Evolutionary conservation across 2,329 filamentous ascomycete genomes (phyloP), one percentile per base, ranked within the genome.

Genomic region (Botrytis squamosa): DNA sequence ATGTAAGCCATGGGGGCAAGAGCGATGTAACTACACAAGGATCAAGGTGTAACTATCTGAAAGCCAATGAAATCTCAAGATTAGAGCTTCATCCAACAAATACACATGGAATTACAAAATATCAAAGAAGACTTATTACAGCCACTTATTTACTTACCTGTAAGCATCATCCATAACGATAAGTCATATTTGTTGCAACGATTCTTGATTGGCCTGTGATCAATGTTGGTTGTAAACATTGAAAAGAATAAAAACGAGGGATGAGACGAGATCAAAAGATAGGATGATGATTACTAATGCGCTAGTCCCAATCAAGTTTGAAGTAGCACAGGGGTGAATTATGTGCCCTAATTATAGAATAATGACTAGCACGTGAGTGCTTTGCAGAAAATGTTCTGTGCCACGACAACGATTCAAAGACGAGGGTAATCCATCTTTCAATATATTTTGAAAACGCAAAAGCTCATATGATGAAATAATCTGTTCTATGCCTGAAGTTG

Each of bases 1-100:
- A 33, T 33, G 25, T 68, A 68, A 68, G 36, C 8, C 38, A 40
- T 42, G 36, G 14, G 38, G 52, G n/a, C 52, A 29, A 57, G n/a
- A 57, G 16, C 49, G 49, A 69, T 69, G 66, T 57, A 42, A 69
- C 66, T 68, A 33, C 55, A 22, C 49, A 57, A 22, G 49, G 36
- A 57, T 68, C 38, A 22, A 29, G 38, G 38, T 49, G 52, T 20
- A 33, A 49, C 5, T 25, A 29, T 6, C 10, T n/a, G 22, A 38
- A 55, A 55, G 46, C 65, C 44, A 52, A 57, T 42, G 46, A 20
- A 29, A 42, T 42, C 20, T 57, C n/a, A 9, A 9, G 25, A 67
- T 38, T 6, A 40, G 12, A 67, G 9, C 25, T 36, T 40, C 46
- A 40, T 40, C 64, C 12, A 52, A 55, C 0, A 16, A 16, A 55